Percentiles rank a stretch among this genome's conserved stretches.
These are phyloP conservation scores for Suhomyces panamericanus DNA, from an alignment of 1,139 yeast genomes.

Conservation along the genomic window DNA sequence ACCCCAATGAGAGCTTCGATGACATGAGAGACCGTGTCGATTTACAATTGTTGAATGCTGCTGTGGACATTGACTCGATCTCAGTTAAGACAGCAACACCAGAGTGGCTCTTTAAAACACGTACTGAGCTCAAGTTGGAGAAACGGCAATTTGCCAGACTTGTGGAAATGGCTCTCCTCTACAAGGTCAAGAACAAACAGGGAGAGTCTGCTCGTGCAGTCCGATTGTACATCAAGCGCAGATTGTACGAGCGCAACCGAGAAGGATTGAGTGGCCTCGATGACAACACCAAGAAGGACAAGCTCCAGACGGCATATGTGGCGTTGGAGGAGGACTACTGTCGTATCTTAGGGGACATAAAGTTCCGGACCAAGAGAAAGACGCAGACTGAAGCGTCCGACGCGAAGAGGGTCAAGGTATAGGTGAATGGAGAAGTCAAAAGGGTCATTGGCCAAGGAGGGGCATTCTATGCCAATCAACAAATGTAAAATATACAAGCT, in stretches of 20 bases:
- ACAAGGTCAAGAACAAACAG: slow-evolving; percentile 35
- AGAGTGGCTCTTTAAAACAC: slow-evolving; percentile 46
- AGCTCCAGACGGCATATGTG: slow-evolving; percentile 73
- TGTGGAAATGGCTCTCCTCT: slow-evolving; percentile 70
- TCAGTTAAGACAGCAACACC: slow-evolving; percentile 25
- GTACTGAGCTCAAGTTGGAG: slow-evolving; percentile 59
- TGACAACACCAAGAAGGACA: slow-evolving; percentile 58
- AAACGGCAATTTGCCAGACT: slow-evolving; percentile 76
- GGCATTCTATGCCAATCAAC: no score
- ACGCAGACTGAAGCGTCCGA: slow-evolving; percentile 6
- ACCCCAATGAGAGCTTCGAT: slow-evolving; percentile 92
- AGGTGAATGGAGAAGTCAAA: no score
- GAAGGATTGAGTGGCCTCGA: slow-evolving; percentile 75
- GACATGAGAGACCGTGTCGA: slow-evolving; percentile 86
- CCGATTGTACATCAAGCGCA: slow-evolving; percentile 64
- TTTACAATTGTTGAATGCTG: slow-evolving; percentile 48
- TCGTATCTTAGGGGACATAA: slow-evolving; percentile 48
- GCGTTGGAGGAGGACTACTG: slow-evolving; percentile 68
- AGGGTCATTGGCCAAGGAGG: not conserved
- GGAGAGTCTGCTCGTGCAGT: slow-evolving; percentile 39
- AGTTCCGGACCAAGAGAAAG: slow-evolving; percentile 22
- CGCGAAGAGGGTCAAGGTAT: slow-evolving; percentile 5
- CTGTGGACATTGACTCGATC: slow-evolving; percentile 25
- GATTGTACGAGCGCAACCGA: slow-evolving; percentile 73
- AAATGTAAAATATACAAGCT: no score